Conservation (phyloP, 805 yeast species). For the Saturnispora saitoi region DNA sequence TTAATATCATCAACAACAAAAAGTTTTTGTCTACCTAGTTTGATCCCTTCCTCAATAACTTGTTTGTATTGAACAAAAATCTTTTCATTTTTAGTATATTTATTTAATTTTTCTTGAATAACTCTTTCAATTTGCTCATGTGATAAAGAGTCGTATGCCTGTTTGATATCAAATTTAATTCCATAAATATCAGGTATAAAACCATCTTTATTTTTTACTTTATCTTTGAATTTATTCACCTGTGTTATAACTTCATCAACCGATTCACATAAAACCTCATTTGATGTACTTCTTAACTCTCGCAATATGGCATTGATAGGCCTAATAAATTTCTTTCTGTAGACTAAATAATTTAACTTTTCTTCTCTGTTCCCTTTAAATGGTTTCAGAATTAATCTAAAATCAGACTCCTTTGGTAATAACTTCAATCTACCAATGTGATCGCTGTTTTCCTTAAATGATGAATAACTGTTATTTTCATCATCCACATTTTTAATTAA, state of each 20-base stretch:
- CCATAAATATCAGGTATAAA: constrained; percentile 35
- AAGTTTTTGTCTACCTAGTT: constrained; percentile 1
- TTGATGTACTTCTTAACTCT: constrained; percentile 6
- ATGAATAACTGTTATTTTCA: constrained; percentile 12
- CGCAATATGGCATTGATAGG: constrained; percentile 35
- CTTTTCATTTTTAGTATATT: constrained; percentile 12
- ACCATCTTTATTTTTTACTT: constrained; percentile 13
- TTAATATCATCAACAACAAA: constrained; percentile 10
- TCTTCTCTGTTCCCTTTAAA: constrained; percentile 30
- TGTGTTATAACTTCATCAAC: constrained; percentile 36
- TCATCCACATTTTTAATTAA: constrained; percentile 22
- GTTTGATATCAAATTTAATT: constrained; percentile 65
- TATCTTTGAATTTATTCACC: constrained; percentile 32
- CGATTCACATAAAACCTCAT: constrained; percentile 23
- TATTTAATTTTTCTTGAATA: constrained; percentile 15
- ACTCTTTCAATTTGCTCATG: constrained; percentile 26
- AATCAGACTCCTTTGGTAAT: constrained; percentile 53
- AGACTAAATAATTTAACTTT: constrained; percentile 26
- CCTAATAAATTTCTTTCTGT: constrained; percentile 31
- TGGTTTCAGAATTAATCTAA: constrained; percentile 56
- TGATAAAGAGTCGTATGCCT: constrained; percentile 71
- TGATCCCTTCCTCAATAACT: constrained; percentile 1
- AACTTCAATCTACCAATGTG: constrained; percentile 38
- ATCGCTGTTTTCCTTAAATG: constrained; percentile 20
- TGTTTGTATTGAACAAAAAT: constrained; percentile 11